Evolutionary conservation across 805 yeast genomes (phyloP), one percentile per base, ranked within the genome.

Genomic region (Phaffomyces thermotolerans): DNA sequence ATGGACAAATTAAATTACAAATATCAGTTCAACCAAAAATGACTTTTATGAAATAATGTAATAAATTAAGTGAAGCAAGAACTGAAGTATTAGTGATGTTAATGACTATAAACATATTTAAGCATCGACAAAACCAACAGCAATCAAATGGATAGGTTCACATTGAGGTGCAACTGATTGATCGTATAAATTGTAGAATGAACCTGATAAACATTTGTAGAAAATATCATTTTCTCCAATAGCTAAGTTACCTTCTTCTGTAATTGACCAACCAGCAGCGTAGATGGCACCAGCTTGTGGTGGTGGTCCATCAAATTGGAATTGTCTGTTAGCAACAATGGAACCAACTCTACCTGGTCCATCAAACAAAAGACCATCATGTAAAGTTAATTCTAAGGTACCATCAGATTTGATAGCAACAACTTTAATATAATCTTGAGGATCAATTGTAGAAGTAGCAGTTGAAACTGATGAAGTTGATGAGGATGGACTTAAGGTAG

Each of bases 281-380:
- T 75, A 77, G 58, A 79, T 73, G 47, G 85, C 73, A 65, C 84
- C 85, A 30, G 84, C 86, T 71, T 83, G 91, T 58, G 90, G 89
- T 67, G 86, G 84, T 49, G 88, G 87, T 59, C 90, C 90, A 63
- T 83, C 91, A 58, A 83, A 83, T 70, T 83, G 91, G 76, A 42
- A 39, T 30, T 39, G 85, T 41, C 82, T 46, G 85, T 85, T 42
- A 18, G 54, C 52, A 24, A 48, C 52, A 41, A 50, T 50, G 23
- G 51, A 50, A 37, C 53, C 53, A 32, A 48, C 43, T 18, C 44
- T 36, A 18, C 45, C 48, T 17, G 41, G 39, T 3, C 50, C 45
- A 23, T 48, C 47, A 18, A 45, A 44, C 8, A 39, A 29, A 8
- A 44, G 39, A 13, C 46, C 32, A 31, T 42, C 33, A 25, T 39